Evolutionary conservation across 2,329 filamentous ascomycete genomes (phyloP).

Genomic region (Trichoderma brevicompactum): DNA sequence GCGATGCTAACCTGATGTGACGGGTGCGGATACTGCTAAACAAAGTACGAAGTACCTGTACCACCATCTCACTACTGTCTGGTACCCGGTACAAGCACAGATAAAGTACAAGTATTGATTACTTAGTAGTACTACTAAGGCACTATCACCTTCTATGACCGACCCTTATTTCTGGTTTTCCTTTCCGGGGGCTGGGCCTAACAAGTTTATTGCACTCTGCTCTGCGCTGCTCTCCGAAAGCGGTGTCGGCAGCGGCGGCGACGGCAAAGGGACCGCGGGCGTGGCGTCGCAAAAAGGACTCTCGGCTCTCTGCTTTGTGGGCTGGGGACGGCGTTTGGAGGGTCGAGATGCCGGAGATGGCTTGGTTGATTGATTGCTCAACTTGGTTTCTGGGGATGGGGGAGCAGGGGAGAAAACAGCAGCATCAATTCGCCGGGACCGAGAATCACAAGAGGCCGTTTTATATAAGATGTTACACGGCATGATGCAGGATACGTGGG

Average conservation of each 20-base stretch:
- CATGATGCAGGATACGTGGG: too few species aligned
- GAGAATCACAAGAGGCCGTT: too few species aligned
- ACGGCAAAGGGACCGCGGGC: background rate
- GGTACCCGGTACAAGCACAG: too few species aligned
- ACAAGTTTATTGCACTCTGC: background rate
- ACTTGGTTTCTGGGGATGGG: too few species aligned
- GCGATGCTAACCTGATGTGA: background rate
- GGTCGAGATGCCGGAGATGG: too few species aligned
- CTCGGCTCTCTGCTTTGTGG: background rate
- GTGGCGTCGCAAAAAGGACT: background rate
- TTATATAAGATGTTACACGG: too few species aligned
- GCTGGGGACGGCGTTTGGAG: background rate
- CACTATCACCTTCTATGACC: background rate
- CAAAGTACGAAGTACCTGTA: background rate
- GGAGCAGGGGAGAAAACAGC: too few species aligned
- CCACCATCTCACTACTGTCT: background rate
- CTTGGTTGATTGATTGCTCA: too few species aligned
- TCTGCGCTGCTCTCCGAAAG: background rate
- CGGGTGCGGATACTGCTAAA: conserved; percentile 2
- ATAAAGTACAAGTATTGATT: background rate
- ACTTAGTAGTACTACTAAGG: too few species aligned
- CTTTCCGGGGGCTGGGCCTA: too few species aligned
- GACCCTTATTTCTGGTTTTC: background rate
- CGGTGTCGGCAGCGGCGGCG: conserved; percentile 1
- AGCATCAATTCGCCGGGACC: too few species aligned